Base-by-base conservation (phyloP, 768 basidiomycete genomes). In the Mycena rebaudengoi region DNA sequence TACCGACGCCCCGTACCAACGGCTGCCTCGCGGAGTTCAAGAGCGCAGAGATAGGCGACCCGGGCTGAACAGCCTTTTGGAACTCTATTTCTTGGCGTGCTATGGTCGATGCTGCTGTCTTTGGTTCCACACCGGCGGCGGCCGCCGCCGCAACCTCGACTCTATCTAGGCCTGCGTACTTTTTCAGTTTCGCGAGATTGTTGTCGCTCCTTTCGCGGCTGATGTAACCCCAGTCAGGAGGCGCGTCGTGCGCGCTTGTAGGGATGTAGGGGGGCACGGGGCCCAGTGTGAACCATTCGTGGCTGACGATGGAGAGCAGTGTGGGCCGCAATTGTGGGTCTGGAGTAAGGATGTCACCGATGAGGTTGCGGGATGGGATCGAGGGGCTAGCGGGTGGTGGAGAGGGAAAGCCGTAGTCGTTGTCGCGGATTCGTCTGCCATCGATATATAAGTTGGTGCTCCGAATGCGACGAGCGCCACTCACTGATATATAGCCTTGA, bases 71-170 rank as follows among this genome's bases (percentile, higher is more conserved):
- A 2, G 96, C 98, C 71, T 91, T 90, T 80, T 92, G 91, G 89
- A 99, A 98, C 76, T 99, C 98, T 74, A 91, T 91, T 85, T 99
- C 98, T 73, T 95, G 93, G 70, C 94, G 86, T 4, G 90, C 90
- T 60, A 91, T 88, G 44, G 83, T 91, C 13, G 85, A 86, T 20
- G 65, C 60, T 3, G 73, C 62, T 14, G 72, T 67, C 54, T 75
- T 79, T 26, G 86, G 81, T 10, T 83, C 77, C 7, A 80, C 76
- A 29, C 85, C 83, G 29, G 41, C 41, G 10, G 58, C 23, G 20
- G 59, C 59, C 30, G 69, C 77, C 21, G 80, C 75, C 12, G 73
- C n/a, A n/a, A n/a, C 71, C 43, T 85, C 83, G 56, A 91, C 90
- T 10, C 87, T 84, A 64, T 93, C 92, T 13, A 95, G 80, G 30